phyloP scores from a whole-genome alignment of 345 rosid species.

The Arabis alpina region DNA sequence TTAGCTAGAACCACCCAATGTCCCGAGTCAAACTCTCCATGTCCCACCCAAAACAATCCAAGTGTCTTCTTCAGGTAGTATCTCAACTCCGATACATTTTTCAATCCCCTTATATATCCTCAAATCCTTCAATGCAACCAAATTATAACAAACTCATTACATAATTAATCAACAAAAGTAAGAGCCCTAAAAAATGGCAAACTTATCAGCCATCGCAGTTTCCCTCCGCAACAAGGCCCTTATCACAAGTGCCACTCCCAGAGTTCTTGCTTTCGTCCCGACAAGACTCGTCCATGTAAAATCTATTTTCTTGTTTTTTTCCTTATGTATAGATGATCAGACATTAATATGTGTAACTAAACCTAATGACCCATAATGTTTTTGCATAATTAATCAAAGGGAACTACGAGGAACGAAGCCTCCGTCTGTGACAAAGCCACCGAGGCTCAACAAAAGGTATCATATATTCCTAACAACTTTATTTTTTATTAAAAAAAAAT shows the following conservation, averaged over 20 bases:
- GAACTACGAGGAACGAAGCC: conserved; percentile 36
- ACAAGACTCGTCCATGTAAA: conserved; percentile 41
- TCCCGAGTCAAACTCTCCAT: conserved; percentile 40
- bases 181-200: conserved; percentile 30
- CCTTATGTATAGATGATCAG: background rate
- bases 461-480: background rate
- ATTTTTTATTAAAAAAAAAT: too few relatives aligned
- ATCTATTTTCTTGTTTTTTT: background rate
- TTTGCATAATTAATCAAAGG: conserved; percentile 14
- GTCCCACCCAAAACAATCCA: conserved; percentile 29
- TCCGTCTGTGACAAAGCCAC: conserved; percentile 43
- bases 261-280: conserved; percentile 31
- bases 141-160: conserved; percentile 18
- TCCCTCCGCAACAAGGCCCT: conserved; percentile 33
- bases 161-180: conserved; percentile 4
- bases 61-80: conserved; percentile 18
- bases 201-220: conserved; percentile 30
- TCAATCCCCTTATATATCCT: conserved; percentile 20
- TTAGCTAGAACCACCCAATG: conserved; percentile 19
- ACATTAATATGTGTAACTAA: conserved; percentile 2
- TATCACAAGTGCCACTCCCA: conserved; percentile 23
- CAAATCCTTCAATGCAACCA: background rate
- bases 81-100: conserved; percentile 5
- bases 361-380: background rate
- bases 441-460: conserved; percentile 43